Percentiles rank a stretch among this genome's conserved stretches.
These are phyloP conservation scores for Apiospora marii DNA, from an alignment of 2,329 filamentous ascomycete species.

Conservation along the genomic window DNA sequence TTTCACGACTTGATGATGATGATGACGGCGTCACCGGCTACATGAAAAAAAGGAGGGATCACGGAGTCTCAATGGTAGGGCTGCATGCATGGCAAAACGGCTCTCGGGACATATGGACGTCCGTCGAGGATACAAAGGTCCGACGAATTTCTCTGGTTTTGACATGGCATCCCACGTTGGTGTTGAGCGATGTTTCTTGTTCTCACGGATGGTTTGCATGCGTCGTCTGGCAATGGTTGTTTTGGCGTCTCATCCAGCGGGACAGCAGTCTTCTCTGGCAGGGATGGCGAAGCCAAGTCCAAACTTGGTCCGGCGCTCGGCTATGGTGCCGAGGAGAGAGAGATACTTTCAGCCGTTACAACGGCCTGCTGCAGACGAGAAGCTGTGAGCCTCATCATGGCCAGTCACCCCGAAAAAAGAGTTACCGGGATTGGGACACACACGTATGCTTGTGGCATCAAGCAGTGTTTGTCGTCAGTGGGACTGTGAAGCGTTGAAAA, in stretches of 20 bases:
- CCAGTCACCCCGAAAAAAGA: background rate
- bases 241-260: background rate
- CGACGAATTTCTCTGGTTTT: slow-evolving; percentile 14
- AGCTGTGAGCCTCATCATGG: background rate
- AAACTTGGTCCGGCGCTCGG: background rate
- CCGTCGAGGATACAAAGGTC: slow-evolving; percentile 8
- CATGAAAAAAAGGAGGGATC: slow-evolving; percentile 19
- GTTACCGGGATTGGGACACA: background rate
- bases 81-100: slow-evolving; percentile 16
- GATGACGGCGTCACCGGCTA: slow-evolving; percentile 17
- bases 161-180: slow-evolving; percentile 3
- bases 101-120: slow-evolving; percentile 5
- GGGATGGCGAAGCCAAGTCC: background rate
- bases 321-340: background rate
- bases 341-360: background rate
- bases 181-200: slow-evolving; percentile 4
- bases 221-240: background rate
- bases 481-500: background rate
- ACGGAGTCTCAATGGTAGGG: slow-evolving; percentile 19
- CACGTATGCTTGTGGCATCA: background rate
- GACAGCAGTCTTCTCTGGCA: background rate
- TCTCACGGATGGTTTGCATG: slow-evolving; percentile 11
- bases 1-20: slow-evolving; percentile 20
- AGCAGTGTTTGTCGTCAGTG: background rate
- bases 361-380: background rate